These are phyloP conservation scores for Parsonsia alboflavescens DNA, from an alignment of 257 asterid species.

Conservation along the genomic window DNA sequence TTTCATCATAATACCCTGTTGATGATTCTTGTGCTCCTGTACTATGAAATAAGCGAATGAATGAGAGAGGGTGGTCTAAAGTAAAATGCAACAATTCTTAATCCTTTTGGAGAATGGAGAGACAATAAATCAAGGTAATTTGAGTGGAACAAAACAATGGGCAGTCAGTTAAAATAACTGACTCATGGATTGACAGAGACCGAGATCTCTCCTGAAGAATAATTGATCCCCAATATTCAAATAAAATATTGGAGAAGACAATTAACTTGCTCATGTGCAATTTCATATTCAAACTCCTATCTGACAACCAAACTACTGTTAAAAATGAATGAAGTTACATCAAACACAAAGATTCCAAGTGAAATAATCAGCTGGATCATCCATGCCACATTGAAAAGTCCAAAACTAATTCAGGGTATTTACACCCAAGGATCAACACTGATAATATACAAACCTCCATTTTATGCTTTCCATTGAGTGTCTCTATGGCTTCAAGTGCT, in stretches of 20 bases:
- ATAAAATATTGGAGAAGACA: background rate
- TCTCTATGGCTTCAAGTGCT: constrained; percentile 85
- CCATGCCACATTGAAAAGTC: background rate
- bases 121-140: background rate
- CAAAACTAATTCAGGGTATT: background rate
- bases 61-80: background rate
- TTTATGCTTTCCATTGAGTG: constrained; percentile 86
- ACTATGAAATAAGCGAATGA: background rate
- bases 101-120: background rate
- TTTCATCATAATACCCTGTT: background rate
- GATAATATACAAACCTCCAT: constrained; percentile 71
- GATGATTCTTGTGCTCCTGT: background rate
- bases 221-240: background rate
- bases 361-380: background rate
- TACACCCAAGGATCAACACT: background rate
- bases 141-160: background rate
- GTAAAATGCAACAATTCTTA: background rate
- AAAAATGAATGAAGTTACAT: background rate
- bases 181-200: background rate
- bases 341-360: background rate
- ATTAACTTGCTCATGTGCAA: background rate
- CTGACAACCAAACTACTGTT: background rate
- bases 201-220: background rate
- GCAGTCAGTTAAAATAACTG: background rate
- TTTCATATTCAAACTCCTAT: background rate